Base-by-base conservation (phyloP, 2,329 filamentous ascomycete species). In the Magnaporthiopsis incrustans region DNA sequence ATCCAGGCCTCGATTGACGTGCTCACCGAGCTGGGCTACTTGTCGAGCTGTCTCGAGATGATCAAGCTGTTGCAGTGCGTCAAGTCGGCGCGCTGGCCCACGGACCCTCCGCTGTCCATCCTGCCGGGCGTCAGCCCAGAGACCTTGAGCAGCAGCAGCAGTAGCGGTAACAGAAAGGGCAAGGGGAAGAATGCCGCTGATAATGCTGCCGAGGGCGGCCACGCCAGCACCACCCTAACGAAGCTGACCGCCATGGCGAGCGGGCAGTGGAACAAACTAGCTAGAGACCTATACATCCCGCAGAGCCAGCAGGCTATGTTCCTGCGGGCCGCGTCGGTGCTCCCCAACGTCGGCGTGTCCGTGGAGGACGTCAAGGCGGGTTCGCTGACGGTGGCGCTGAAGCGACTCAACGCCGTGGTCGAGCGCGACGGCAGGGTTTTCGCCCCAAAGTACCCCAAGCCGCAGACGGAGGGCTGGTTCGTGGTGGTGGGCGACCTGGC, bases 1-100 rank as follows among this genome's bases (percentile, higher is more conserved):
- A 88, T 97, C 44, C 95, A 99, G 75, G 96, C 95, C 1, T 90
- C 89, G 7, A 94, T 99, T 70, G 96, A 99, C 73, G 89, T 97
- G 12, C 83, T 98, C 65, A 91, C 94, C 0, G 96, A 99, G 75
- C 77, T 97, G n/a, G 91, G 91, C 14, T 88, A 90, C 72, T 78
- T 92, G 6, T 89, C 89, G 26, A 92, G 89, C 65, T 92, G 89
- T 68, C 81, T 88, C 59, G 85, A 87, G 77, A 93, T 97, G 87
- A 90, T 98, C 67, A 86, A 82, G 22, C 81, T 99, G 0, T 83
- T 99, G 33, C 92, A 98, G 76, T 92, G 88, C 72, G 89, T 99
- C 79, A 99, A 99, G 77, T 91, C 87, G 53, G 95, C 91, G 2
- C 86, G 91, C 63, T 99, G 95, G 95, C 92, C 93, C 0, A 85